Evolutionary conservation across 352 stramenopile species (phyloP).

Genomic region (Pythium sp.): DNA sequence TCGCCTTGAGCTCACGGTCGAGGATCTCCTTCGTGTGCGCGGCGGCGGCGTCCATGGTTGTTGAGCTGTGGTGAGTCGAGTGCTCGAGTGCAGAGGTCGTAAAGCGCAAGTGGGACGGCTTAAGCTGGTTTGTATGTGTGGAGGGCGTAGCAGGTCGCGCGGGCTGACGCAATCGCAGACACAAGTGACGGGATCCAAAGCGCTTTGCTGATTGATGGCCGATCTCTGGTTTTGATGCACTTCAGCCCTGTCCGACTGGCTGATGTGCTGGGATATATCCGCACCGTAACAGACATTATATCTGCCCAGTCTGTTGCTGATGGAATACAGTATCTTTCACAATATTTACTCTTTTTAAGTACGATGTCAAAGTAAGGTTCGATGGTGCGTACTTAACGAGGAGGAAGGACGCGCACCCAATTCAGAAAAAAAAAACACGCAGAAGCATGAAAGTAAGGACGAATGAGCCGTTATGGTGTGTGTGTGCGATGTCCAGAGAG

Average conservation of each 20-base stretch:
- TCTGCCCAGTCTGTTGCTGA: too few relatives aligned
- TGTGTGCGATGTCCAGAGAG: background rate
- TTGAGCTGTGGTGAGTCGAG: background rate
- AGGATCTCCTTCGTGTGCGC: constrained; percentile 62
- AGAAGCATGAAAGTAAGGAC: background rate
- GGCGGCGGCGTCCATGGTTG: constrained; percentile 48
- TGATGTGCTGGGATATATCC: too few relatives aligned
- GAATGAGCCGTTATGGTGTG: too few relatives aligned
- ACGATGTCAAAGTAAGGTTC: too few relatives aligned
- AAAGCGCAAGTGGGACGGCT: background rate
- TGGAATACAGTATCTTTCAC: too few relatives aligned
- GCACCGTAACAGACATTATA: too few relatives aligned
- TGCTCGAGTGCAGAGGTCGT: background rate
- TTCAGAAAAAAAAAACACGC: background rate
- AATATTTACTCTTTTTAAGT: too few relatives aligned
- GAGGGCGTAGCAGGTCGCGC: background rate
- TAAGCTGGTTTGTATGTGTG: background rate
- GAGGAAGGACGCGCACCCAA: background rate
- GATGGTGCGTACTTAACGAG: too few relatives aligned
- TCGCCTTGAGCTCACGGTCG: constrained; percentile 44
- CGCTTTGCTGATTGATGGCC: background rate
- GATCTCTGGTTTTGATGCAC: background rate
- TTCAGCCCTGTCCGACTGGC: background rate
- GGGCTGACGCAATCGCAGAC: background rate
- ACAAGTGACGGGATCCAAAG: background rate